phyloP scores from a whole-genome alignment of 768 basidiomycete genomes.

The Mycena leptocephala region DNA sequence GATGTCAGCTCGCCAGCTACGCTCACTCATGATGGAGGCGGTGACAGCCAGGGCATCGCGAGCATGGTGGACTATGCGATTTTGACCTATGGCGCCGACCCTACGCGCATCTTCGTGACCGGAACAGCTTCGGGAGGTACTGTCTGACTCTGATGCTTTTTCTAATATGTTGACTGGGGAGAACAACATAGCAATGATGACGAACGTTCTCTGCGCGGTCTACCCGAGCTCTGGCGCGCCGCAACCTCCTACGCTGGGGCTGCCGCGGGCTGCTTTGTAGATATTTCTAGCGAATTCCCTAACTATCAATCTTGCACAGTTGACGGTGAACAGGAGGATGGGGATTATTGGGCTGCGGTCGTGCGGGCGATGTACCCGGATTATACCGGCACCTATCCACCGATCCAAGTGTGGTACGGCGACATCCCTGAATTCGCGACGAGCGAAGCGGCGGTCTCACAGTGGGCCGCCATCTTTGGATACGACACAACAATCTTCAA shows the following conservation, averaged over 20 bases:
- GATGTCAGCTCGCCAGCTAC: constrained; percentile 67
- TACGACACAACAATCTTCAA: constrained; percentile 60
- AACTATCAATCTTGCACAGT: constrained; percentile 49
- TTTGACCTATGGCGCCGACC: constrained; percentile 62
- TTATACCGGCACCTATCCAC: constrained; percentile 67
- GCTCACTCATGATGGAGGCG: constrained; percentile 69
- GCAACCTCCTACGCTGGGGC: constrained; percentile 68
- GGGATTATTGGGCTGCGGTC: constrained; percentile 63
- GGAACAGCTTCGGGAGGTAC: constrained; percentile 67
- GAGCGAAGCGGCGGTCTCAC: constrained; percentile 68
- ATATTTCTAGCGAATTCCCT: too few relatives aligned
- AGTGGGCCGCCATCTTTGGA: constrained; percentile 72
- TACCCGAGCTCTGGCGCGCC: constrained; percentile 72
- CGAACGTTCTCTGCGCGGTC: constrained; percentile 67
- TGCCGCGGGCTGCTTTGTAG: constrained; percentile 69
- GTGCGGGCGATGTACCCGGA: constrained; percentile 67
- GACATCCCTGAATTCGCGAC: too few relatives aligned
- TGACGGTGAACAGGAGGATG: too few relatives aligned
- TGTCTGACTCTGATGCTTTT: not conserved
- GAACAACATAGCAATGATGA: constrained; percentile 66
- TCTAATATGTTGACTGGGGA: not conserved
- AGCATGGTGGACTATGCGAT: constrained; percentile 66
- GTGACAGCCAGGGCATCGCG: constrained; percentile 69
- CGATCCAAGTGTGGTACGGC: constrained; percentile 71
- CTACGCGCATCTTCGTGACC: constrained; percentile 64